Evolutionary conservation across 1,284 basidiomycete genomes (phyloP).

Genomic region (Tilletia walkeri): DNA sequence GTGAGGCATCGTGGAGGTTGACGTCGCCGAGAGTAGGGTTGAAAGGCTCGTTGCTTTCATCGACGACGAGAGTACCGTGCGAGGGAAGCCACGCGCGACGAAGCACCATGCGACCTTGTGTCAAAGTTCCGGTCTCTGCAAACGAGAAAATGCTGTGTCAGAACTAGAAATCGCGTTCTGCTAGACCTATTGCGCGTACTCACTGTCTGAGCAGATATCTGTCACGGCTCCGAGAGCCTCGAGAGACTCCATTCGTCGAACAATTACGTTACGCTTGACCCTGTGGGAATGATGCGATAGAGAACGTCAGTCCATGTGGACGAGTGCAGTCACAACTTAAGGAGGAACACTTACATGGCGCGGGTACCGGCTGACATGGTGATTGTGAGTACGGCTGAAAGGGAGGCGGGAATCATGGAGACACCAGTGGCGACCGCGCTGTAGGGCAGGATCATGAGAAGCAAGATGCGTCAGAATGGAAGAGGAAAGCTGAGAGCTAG

Average conservation of each 20-base stretch:
- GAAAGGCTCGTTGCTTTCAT: constrained; percentile 51
- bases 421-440: constrained; percentile 61
- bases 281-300: background rate
- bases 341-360: constrained; percentile 58
- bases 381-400: constrained; percentile 54
- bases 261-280: constrained; percentile 60
- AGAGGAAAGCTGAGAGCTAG: constrained; percentile 19
- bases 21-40: constrained; percentile 58
- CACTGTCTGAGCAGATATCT: constrained; percentile 53
- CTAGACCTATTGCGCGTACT: background rate
- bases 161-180: background rate
- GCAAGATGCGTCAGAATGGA: background rate
- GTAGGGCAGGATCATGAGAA: constrained; percentile 23
- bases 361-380: constrained; percentile 62
- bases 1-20: constrained; percentile 41
- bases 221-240: constrained; percentile 53
- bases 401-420: constrained; percentile 61
- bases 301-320: no score
- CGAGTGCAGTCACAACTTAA: no score
- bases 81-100: constrained; percentile 52
- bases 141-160: background rate
- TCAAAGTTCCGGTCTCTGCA: constrained; percentile 50
- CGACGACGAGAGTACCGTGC: constrained; percentile 45
- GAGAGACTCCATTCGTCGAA: constrained; percentile 58
- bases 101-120: constrained; percentile 54